phyloP scores from a whole-genome alignment of 169 alveolate species.

The Plasmodium inui region DNA sequence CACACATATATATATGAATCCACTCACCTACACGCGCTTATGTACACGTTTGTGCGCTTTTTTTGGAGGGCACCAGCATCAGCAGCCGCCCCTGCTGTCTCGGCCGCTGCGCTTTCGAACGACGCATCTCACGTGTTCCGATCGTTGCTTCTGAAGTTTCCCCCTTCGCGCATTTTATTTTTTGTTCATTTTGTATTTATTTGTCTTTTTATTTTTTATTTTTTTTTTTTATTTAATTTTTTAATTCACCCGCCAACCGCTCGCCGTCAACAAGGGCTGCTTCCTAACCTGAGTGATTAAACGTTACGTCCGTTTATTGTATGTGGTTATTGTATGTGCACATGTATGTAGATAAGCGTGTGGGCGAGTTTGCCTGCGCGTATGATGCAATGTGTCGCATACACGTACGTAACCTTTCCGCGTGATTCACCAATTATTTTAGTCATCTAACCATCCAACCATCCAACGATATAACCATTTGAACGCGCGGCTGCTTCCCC shows the following conservation, averaged over 20 bases:
- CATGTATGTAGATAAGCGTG: not conserved
- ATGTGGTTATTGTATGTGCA: not conserved
- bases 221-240: not conserved
- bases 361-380: not conserved
- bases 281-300: not conserved
- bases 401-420: not conserved
- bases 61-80: not conserved
- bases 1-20: not conserved
- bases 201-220: not conserved
- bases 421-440: not conserved
- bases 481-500: not conserved
- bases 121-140: not conserved
- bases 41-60: not conserved
- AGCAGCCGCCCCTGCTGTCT: not conserved
- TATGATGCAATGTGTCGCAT: not conserved
- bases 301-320: not conserved
- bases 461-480: not conserved
- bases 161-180: not conserved
- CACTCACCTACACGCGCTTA: not conserved
- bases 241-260: not conserved
- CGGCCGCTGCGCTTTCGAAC: not conserved
- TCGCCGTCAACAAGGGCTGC: not conserved
- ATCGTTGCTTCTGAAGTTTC: not conserved
- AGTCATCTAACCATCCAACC: not conserved
- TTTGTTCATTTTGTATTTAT: not conserved